Evolutionary conservation across 768 basidiomycete species (phyloP).

Genomic region (Pleurotus ostreatus): DNA sequence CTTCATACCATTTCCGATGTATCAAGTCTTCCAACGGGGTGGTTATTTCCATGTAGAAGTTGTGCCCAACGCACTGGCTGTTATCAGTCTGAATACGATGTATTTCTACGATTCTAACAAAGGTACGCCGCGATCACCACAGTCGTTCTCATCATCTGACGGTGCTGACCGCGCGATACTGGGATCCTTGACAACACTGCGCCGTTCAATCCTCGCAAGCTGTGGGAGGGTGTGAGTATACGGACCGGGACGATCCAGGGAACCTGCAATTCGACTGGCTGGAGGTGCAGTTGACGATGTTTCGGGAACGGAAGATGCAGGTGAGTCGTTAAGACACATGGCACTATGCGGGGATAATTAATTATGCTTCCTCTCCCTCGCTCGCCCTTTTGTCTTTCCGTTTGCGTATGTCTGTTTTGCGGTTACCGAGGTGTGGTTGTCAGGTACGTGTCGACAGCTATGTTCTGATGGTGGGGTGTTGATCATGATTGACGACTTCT

Average conservation of each 20-base stretch:
- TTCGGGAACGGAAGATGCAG: slow-evolving; percentile 70
- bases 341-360: slow-evolving; percentile 6
- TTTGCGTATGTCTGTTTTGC: not conserved
- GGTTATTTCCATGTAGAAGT: slow-evolving; percentile 82
- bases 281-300: slow-evolving; percentile 73
- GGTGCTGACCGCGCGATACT: not conserved
- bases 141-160: slow-evolving; percentile 12
- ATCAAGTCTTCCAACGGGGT: slow-evolving; percentile 83
- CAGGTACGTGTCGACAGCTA: slow-evolving; percentile 25
- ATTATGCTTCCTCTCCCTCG: slow-evolving; percentile 9
- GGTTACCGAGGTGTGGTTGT: slow-evolving; percentile 29
- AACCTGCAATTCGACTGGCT: slow-evolving; percentile 89
- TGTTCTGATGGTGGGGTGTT: slow-evolving; percentile 16
- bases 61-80: slow-evolving; percentile 69
- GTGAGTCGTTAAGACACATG: slow-evolving; percentile 29
- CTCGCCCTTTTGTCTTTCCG: not conserved
- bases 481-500: slow-evolving; percentile 16
- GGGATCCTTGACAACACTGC: not conserved
- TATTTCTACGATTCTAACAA: slow-evolving; percentile 91
- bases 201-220: slow-evolving; percentile 33
- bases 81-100: slow-evolving; percentile 84
- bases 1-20: slow-evolving; percentile 76
- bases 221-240: slow-evolving; percentile 68
- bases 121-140: slow-evolving; percentile 36
- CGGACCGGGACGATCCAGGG: slow-evolving; percentile 73